Conservation (phyloP, 805 yeast species). For the Candida hispaniensis region DNA sequence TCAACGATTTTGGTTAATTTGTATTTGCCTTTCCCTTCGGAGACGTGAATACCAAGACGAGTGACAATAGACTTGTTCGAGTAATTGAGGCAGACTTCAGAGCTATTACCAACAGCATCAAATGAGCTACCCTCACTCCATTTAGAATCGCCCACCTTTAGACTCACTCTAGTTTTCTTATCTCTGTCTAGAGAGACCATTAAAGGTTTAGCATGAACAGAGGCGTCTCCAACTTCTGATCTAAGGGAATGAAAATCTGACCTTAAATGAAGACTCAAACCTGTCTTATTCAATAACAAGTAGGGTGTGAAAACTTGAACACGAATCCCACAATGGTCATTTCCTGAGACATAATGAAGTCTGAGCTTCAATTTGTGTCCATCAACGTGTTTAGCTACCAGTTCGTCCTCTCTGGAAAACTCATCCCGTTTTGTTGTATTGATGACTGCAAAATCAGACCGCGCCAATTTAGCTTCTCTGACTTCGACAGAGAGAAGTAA, state of each 20-base stretch:
- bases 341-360: slow-evolving; percentile 49
- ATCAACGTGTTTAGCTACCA: slow-evolving; percentile 42
- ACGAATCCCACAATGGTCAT: slow-evolving; percentile 46
- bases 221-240: slow-evolving; percentile 31
- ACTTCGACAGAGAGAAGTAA: slow-evolving; percentile 54
- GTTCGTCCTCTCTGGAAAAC: slow-evolving; percentile 43
- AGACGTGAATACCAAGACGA: slow-evolving; percentile 55
- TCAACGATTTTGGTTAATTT: slow-evolving; percentile 65
- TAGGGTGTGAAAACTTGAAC: slow-evolving; percentile 77
- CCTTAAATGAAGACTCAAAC: slow-evolving; percentile 46
- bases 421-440: slow-evolving; percentile 31
- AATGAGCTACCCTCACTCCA: slow-evolving; percentile 69
- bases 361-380: slow-evolving; percentile 59
- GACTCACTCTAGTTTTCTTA: slow-evolving; percentile 52
- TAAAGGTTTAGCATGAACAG: slow-evolving; percentile 40
- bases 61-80: slow-evolving; percentile 39
- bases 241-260: slow-evolving; percentile 44
- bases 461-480: slow-evolving; percentile 45
- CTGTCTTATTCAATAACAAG: slow-evolving; percentile 70
- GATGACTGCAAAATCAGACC: slow-evolving; percentile 67
- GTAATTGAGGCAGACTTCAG: slow-evolving; percentile 39
- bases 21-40: slow-evolving; percentile 82
- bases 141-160: slow-evolving; percentile 56
- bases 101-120: slow-evolving; percentile 80
- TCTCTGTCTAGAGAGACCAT: slow-evolving; percentile 75